phyloP scores from a whole-genome alignment of 257 asterid genomes.

The Craterostigma plantagineum region DNA sequence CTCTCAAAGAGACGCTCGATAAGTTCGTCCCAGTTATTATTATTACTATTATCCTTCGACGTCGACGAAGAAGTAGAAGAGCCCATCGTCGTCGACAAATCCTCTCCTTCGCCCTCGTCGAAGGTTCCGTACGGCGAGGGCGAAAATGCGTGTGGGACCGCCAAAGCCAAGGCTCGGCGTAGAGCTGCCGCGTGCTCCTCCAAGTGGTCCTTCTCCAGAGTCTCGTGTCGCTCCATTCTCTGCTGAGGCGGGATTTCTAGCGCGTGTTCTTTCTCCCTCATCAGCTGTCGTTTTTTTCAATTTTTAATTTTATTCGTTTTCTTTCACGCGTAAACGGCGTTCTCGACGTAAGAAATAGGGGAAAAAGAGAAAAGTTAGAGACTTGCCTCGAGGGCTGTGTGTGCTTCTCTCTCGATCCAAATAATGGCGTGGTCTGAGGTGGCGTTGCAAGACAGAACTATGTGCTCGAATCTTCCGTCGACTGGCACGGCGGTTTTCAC shows the following conservation, averaged over 20 bases:
- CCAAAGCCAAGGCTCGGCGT: conserved; percentile 38
- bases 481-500: conserved; percentile 83
- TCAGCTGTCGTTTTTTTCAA: conserved; percentile 21
- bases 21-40: conserved; percentile 67
- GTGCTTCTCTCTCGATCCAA: conserved; percentile 76
- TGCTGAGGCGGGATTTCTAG: conserved; percentile 36
- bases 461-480: conserved; percentile 87
- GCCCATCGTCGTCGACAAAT: conserved; percentile 18
- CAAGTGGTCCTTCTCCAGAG: conserved; percentile 31
- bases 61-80: conserved; percentile 28
- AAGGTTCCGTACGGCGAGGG: conserved; percentile 49
- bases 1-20: conserved; percentile 61
- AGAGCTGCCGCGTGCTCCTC: conserved; percentile 49
- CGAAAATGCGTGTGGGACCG: conserved; percentile 40
- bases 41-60: conserved; percentile 19
- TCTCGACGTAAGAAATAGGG: background rate
- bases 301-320: too few relatives aligned
- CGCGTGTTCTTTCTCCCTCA: conserved; percentile 26
- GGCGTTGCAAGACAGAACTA: conserved; percentile 77
- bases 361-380: too few relatives aligned
- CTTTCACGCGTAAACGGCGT: background rate
- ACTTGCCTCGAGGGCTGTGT: conserved; percentile 53
- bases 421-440: conserved; percentile 83
- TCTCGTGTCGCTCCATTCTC: conserved; percentile 48
- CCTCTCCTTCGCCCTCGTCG: conserved; percentile 11